These are phyloP conservation scores for Salix brachista DNA, from an alignment of 345 rosid genomes.

Conservation along the genomic window DNA sequence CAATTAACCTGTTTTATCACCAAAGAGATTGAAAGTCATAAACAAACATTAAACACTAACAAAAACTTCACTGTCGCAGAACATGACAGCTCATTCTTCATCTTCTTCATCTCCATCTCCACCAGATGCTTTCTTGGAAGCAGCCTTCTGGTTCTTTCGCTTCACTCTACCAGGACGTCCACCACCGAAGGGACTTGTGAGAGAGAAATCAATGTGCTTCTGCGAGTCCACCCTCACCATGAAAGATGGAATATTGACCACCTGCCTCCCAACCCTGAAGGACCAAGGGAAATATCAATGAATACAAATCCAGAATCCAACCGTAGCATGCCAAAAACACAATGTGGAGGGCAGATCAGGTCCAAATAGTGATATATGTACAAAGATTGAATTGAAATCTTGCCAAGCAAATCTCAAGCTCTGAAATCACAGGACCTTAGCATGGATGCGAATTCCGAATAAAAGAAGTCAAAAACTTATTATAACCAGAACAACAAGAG, in stretches of 20 bases:
- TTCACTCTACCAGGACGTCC: slow-evolving; percentile 33
- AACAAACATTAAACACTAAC: neutral
- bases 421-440: neutral
- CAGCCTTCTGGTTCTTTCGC: slow-evolving; percentile 16
- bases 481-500: neutral
- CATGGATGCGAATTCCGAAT: neutral
- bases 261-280: slow-evolving; percentile 66
- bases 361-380: too few relatives aligned
- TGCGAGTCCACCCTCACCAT: slow-evolving; percentile 69
- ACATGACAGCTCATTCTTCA: neutral
- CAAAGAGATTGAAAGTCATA: neutral
- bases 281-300: neutral
- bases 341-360: neutral
- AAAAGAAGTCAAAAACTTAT: neutral
- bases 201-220: slow-evolving; percentile 66
- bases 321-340: neutral
- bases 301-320: neutral
- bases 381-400: neutral
- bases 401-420: neutral
- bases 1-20: neutral
- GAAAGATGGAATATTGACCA: slow-evolving; percentile 67
- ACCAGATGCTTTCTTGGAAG: slow-evolving; percentile 14
- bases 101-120: slow-evolving; percentile 17
- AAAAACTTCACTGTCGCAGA: neutral
- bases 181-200: slow-evolving; percentile 64